Base-by-base conservation (phyloP, 441 rosid genomes). In the Pelargonium cotyledonis region DNA sequence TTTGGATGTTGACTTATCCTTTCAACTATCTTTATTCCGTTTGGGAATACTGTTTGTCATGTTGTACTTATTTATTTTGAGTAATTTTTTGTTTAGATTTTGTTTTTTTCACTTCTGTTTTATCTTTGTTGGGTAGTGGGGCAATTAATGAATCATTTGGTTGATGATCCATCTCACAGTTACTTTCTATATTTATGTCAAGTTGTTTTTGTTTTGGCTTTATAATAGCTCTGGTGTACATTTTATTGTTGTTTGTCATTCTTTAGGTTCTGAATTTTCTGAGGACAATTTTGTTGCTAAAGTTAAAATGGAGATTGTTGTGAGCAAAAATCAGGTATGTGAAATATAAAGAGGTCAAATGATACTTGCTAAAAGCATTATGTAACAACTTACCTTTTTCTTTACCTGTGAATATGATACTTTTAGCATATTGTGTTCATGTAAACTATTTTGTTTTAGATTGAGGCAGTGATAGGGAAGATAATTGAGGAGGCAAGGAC, bases 271-370 rank as follows among this genome's bases (percentile, higher is more conserved):
- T 61, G 97, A 93, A 76, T 93, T 90, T 85, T 86, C 95, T 0
- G 96, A 87, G 80, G 96, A 88, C 81, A 91, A 91, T 19, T 88
- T 93, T 74, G 86, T 93, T 67, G 92, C 95, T 63, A 88, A 90
- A 82, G 88, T 89, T 23, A 93, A 93, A 79, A 83, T 90, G 86
- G 98, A 93, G 81, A 83, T 90, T 74, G 95, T 90, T 71, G 96
- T 93, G 78, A 80, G 68, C 76, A 90, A 85, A 81, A 88, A 83
- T 38, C 97, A 93, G 92, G 98, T 90, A 79, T 23, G 68, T 55
- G 69, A 40, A 51, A 63, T 40, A 9, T 46, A 19, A 60, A 11
- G 40, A 68, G 46, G 61, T 65, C 23, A 47, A 29, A n/a, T 70
- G 16, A 76, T 44, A 21, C 68, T 26, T 63, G 29, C 47, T 9